Conservation (phyloP, 345 rosid species). For the Hibiscus tridactylites region DNA sequence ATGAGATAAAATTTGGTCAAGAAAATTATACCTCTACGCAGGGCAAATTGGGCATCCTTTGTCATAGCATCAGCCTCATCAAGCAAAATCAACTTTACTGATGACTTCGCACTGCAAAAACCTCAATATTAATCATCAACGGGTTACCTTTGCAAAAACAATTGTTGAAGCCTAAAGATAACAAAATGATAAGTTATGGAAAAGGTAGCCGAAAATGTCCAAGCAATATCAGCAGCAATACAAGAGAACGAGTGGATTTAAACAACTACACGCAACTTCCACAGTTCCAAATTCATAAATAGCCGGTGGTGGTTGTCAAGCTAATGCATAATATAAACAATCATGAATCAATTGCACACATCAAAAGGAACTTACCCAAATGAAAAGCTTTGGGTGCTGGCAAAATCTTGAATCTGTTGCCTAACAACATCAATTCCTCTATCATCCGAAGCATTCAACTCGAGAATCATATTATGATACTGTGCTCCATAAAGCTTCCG, state of each 20-base stretch:
- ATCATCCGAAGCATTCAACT: slow-evolving; percentile 93
- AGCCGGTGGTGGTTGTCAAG: neutral
- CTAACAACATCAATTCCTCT: slow-evolving; percentile 94
- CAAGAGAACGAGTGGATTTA: neutral
- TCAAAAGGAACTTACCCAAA: slow-evolving; percentile 37
- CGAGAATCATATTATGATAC: slow-evolving; percentile 89
- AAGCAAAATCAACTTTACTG: slow-evolving; percentile 81
- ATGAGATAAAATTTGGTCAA: neutral
- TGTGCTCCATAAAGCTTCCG: slow-evolving; percentile 85
- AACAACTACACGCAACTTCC: neutral
- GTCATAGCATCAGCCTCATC: slow-evolving; percentile 99
- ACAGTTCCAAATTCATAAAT: neutral
- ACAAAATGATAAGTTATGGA: neutral
- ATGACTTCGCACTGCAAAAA: slow-evolving; percentile 49
- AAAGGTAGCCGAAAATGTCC: neutral
- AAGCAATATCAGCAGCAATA: neutral
- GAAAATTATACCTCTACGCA: slow-evolving; percentile 63
- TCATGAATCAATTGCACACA: neutral
- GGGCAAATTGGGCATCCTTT: slow-evolving; percentile 96
- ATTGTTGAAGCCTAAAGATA: neutral
- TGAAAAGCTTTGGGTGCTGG: slow-evolving; percentile 96
- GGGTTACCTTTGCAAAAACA: neutral
- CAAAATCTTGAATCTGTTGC: slow-evolving; percentile 91
- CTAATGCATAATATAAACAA: neutral
- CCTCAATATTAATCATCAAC: neutral